Base-by-base conservation (phyloP, 305 asterid genomes). In the Ajuga reptans region DNA sequence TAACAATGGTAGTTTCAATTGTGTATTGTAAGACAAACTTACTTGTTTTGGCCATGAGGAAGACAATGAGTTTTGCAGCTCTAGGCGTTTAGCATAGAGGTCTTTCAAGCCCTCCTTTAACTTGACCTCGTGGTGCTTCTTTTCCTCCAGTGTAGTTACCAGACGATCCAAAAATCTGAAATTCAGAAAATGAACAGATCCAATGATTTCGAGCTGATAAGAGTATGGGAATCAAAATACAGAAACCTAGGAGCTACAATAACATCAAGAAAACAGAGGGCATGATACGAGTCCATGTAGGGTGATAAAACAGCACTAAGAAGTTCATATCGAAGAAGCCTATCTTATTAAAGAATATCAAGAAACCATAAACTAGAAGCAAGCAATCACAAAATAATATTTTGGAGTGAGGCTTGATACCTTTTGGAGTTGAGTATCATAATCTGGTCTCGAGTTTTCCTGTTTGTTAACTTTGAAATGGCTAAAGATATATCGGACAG, bases 21-120 rank as follows among this genome's bases (percentile, higher is more conserved):
- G 1, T 21, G 27, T 21, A 21, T 21, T n/a, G 8, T 31, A 54
- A 72, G 70, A 64, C 12, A 43, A 69, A 78, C 96, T 84, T 69
- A 93, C 99, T 76, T 91, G 99, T 78, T 87, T 93, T 11, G 99
- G 99, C 99, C 97, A 93, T 7, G 92, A 87, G 6, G 91, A 93
- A 74, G 97, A 86, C 78, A 91, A 63, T 1, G 96, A 88, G 69
- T 93, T 93, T 76, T 93, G 97, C 78, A 93, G 92, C 78, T 89
- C 97, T 81, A 93, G 78, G 64, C 95, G 96, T 72, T 82, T 93
- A 53, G 73, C 51, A 66, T 78, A 80, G 76, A 91, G 83, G 80
- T 89, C 96, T 76, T 86, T 89, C 73, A 93, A 73, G 45, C 96
- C 95, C 56, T 83, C 96, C 76, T 83, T 91, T 42, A 93, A 79